phyloP scores from a whole-genome alignment of 1,139 yeast species.

The Diutina mesorugosa region DNA sequence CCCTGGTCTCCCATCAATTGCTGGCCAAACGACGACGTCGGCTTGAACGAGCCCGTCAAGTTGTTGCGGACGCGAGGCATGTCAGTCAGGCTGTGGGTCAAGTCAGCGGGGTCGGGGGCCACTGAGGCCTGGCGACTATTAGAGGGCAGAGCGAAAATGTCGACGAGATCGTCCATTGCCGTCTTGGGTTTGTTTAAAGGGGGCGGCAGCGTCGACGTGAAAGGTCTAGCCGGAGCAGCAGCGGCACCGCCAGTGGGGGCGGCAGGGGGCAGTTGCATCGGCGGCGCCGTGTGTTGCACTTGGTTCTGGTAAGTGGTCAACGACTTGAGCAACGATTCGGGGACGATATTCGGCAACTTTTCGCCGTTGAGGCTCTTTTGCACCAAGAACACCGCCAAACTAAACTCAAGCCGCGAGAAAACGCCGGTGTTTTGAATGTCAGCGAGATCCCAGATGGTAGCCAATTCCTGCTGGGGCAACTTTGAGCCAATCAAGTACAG shows the following conservation, averaged over 20 bases:
- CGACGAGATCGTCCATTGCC: constrained; percentile 56
- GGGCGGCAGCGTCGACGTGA: background rate
- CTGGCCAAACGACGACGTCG: constrained; percentile 65
- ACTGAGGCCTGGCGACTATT: constrained; percentile 8
- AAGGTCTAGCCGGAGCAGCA: constrained; percentile 7
- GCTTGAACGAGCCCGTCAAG: constrained; percentile 30
- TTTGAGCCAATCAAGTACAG: constrained; percentile 82
- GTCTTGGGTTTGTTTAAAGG: constrained; percentile 18
- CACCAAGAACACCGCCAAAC: constrained; percentile 87
- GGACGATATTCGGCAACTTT: constrained; percentile 60
- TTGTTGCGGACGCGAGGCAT: constrained; percentile 26
- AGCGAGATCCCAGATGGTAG: constrained; percentile 88
- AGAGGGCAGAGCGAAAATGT: constrained; percentile 33
- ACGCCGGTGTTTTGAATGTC: constrained; percentile 82
- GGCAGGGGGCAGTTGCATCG: background rate
- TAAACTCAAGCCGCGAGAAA: constrained; percentile 71
- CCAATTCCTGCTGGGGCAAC: constrained; percentile 72
- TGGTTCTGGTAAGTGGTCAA: constrained; percentile 11
- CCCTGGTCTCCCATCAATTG: constrained; percentile 13
- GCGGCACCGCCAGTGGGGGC: background rate
- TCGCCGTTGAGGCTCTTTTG: constrained; percentile 73
- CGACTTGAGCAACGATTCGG: constrained; percentile 35
- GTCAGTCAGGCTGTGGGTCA: constrained; percentile 17
- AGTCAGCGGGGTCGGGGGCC: constrained; percentile 10
- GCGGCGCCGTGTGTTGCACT: constrained; percentile 9